A percentile compares a stretch with the other conserved stretches of the same genome.
These are phyloP conservation scores for Globisporangium orthogonon DNA, from an alignment of 352 stramenopile genomes.

Conservation along the genomic window DNA sequence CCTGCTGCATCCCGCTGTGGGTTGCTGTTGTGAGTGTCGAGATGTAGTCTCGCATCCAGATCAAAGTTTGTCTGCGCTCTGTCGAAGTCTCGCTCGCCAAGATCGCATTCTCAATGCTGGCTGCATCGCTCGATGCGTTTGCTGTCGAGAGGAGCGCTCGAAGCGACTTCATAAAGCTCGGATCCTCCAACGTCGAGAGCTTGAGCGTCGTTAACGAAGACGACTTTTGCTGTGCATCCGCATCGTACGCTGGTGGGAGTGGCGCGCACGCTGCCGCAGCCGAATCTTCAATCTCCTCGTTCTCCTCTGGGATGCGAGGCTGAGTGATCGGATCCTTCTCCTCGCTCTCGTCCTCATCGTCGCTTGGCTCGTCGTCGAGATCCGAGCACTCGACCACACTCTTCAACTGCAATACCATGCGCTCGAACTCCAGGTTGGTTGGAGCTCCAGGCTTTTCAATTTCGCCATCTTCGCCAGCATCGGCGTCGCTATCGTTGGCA, in stretches of 20 bases:
- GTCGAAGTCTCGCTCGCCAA: not conserved
- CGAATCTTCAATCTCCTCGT: constrained; percentile 23
- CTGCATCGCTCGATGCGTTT: constrained; percentile 2
- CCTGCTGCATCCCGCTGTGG: not conserved
- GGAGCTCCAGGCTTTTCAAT: constrained; percentile 5
- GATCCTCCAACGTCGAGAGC: constrained; percentile 28
- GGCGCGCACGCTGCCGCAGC: constrained; percentile 5
- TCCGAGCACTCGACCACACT: constrained; percentile 36
- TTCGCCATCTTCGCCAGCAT: not conserved
- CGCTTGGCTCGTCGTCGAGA: constrained; percentile 11
- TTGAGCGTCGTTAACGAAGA: constrained; percentile 4
- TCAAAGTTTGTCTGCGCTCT: constrained; percentile 9
- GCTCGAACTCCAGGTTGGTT: constrained; percentile 61
- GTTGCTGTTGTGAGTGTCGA: not conserved
- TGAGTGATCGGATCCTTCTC: not conserved
- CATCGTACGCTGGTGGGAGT: constrained; percentile 27
- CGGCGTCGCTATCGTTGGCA: constrained; percentile 8
- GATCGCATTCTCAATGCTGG: constrained; percentile 6
- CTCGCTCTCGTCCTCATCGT: constrained; percentile 17
- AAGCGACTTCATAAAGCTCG: constrained; percentile 33
- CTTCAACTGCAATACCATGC: constrained; percentile 71
- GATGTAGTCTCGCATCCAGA: constrained; percentile 18
- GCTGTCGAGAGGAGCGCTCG: constrained; percentile 15
- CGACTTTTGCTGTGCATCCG: not conserved
- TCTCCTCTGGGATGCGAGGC: constrained; percentile 10